A percentile compares a stretch with the other conserved stretches of the same genome.
Evolutionary conservation across 2,329 filamentous ascomycete species (phyloP).

Genomic region (Pyricularia pennisetigena): DNA sequence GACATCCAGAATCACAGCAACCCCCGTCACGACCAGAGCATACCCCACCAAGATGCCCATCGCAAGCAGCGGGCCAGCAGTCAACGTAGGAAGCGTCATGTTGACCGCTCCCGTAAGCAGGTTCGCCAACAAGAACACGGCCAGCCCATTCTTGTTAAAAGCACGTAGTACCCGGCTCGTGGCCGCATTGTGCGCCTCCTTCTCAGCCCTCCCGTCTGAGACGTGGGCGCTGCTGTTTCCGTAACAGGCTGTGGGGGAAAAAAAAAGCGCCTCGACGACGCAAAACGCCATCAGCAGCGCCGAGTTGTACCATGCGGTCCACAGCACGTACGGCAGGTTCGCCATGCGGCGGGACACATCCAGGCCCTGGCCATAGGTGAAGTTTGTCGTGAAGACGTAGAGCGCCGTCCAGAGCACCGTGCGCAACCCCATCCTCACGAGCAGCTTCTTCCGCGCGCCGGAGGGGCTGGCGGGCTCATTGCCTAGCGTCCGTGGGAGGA

Average conservation of each 20-base stretch:
- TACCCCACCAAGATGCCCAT: constrained; percentile 72
- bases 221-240: constrained; percentile 28
- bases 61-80: constrained; percentile 52
- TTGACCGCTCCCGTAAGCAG: constrained; percentile 84
- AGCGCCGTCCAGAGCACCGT: constrained; percentile 58
- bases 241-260: constrained; percentile 54
- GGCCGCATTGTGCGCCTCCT: constrained; percentile 52
- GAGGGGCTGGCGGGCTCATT: constrained; percentile 21
- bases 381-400: constrained; percentile 60
- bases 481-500: constrained; percentile 53
- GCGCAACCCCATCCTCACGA: constrained; percentile 56
- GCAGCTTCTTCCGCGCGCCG: constrained; percentile 41
- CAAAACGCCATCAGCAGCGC: constrained; percentile 74
- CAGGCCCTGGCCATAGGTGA: constrained; percentile 60
- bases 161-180: constrained; percentile 76
- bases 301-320: constrained; percentile 87
- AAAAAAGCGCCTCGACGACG: constrained; percentile 66
- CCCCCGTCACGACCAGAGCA: constrained; percentile 51
- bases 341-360: constrained; percentile 80
- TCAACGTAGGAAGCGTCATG: constrained; percentile 72
- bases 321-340: constrained; percentile 87
- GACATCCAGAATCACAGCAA: constrained; percentile 58
- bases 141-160: constrained; percentile 82
- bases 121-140: constrained; percentile 80
- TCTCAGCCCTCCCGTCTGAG: constrained; percentile 34